Percentiles rank a stretch among this genome's conserved stretches.
These are phyloP conservation scores for Skeletonema costatum DNA, from an alignment of 108 stramenopile species.

Conservation along the genomic window DNA sequence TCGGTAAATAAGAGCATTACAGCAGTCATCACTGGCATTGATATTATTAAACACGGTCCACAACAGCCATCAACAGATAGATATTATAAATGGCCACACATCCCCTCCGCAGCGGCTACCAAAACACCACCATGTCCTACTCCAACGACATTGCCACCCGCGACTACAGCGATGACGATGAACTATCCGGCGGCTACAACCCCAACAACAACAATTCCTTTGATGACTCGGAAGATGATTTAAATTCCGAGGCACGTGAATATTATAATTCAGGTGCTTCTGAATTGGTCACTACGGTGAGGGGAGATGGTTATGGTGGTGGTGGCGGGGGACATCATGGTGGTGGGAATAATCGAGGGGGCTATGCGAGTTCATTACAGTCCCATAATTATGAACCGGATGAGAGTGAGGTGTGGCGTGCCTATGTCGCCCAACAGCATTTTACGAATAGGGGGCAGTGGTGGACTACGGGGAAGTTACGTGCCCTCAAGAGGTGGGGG, in stretches of 20 bases:
- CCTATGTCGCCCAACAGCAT: constrained; percentile 82
- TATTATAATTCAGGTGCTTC: constrained; percentile 42
- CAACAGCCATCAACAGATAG: no score
- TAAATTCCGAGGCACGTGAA: constrained; percentile 40
- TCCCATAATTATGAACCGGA: constrained; percentile 91
- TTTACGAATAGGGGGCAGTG: constrained; percentile 87
- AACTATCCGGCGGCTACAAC: background rate
- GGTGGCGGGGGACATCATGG: constrained; percentile 19
- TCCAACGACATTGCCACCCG: background rate
- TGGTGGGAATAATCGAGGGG: constrained; percentile 6
- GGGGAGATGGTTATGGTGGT: constrained; percentile 65
- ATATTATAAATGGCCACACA: no score
- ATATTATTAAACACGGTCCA: no score
- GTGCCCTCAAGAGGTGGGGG: constrained; percentile 80
- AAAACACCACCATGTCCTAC: background rate
- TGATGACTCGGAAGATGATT: background rate
- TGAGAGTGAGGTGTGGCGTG: constrained; percentile 88
- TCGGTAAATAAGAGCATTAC: no score
- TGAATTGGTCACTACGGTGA: constrained; percentile 42
- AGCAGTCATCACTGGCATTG: no score
- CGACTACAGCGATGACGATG: constrained; percentile 9
- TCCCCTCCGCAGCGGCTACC: no score
- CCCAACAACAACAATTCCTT: background rate
- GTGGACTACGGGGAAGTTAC: constrained; percentile 90
- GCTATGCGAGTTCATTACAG: constrained; percentile 41